Percentiles rank a stretch among this genome's conserved stretches.
phyloP scores from a whole-genome alignment of 129 eudicot genomes.

The Solidago caesia region DNA sequence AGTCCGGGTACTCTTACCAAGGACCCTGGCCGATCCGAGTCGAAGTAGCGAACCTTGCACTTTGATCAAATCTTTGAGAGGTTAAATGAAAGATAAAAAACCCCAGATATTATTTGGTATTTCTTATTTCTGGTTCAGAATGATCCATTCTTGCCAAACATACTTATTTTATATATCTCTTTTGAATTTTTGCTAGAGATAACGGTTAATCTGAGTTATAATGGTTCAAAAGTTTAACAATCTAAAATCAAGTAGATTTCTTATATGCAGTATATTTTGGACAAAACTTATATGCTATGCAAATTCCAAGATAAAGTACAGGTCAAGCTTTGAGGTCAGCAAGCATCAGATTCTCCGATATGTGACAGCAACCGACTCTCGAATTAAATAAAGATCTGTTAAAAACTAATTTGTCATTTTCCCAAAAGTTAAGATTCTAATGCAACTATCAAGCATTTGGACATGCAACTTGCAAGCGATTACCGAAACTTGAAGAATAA shows the following conservation, averaged over 20 bases:
- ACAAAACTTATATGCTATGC: not conserved
- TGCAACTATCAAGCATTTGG: not conserved
- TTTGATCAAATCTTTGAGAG: not conserved
- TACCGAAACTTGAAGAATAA: not conserved
- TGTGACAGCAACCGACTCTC: not conserved
- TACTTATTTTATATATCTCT: not conserved
- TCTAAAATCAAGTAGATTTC: not conserved
- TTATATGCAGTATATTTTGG: not conserved
- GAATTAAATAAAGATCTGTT: not conserved
- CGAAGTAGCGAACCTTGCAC: no score
- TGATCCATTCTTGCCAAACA: not conserved
- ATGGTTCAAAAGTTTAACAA: not conserved
- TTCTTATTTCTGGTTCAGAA: not conserved
- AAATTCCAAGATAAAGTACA: not conserved
- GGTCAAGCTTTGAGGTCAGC: not conserved
- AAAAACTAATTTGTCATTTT: not conserved
- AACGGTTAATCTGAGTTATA: not conserved
- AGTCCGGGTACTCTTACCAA: no score
- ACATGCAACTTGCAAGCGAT: not conserved
- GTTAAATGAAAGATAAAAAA: constrained; percentile 2
- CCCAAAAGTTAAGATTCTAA: no score
- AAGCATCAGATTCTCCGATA: constrained; percentile 16
- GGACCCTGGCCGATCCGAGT: no score
- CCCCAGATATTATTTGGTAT: no score
- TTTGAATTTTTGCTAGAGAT: not conserved